A percentile compares a stretch with the other conserved stretches of the same genome.
These are phyloP conservation scores for Podospora bellae-mahoneyi DNA, from an alignment of 495 filamentous ascomycete genomes.

Conservation along the genomic window DNA sequence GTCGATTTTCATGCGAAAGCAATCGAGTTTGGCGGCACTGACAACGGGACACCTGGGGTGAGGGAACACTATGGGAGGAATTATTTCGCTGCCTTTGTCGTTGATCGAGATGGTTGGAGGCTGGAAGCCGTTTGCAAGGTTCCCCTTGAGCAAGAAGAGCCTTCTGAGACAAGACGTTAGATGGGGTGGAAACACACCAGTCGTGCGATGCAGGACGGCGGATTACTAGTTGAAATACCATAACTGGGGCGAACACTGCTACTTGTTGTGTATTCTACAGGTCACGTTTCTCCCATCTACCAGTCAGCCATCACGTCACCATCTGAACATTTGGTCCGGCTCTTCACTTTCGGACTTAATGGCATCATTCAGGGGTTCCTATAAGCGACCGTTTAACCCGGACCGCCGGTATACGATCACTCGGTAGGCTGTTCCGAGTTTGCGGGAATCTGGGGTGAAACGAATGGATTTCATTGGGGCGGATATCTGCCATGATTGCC, in stretches of 20 bases:
- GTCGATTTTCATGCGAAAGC: slow-evolving; percentile 39
- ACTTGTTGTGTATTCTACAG: not conserved
- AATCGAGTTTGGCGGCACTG: slow-evolving; percentile 33
- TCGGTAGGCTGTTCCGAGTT: not conserved
- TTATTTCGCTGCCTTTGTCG: slow-evolving; percentile 45
- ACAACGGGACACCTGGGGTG: slow-evolving; percentile 39
- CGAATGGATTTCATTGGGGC: not conserved
- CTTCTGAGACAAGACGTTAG: not conserved
- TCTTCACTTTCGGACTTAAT: not conserved
- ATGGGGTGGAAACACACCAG: not conserved
- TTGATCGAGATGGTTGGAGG: slow-evolving; percentile 41
- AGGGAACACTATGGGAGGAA: slow-evolving; percentile 33
- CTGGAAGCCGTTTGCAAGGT: slow-evolving; percentile 40
- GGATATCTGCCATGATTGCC: not conserved
- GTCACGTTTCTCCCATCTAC: not conserved
- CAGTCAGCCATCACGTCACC: not conserved
- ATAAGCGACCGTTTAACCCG: not conserved
- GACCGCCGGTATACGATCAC: not conserved
- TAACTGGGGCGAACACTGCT: not conserved
- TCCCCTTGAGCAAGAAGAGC: not conserved
- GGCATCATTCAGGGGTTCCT: not conserved
- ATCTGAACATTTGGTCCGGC: not conserved
- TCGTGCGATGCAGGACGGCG: not conserved
- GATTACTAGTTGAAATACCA: not conserved
- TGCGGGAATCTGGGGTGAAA: not conserved